Conservation (phyloP, 75 land plant species). For the Picea glauca region DNA sequence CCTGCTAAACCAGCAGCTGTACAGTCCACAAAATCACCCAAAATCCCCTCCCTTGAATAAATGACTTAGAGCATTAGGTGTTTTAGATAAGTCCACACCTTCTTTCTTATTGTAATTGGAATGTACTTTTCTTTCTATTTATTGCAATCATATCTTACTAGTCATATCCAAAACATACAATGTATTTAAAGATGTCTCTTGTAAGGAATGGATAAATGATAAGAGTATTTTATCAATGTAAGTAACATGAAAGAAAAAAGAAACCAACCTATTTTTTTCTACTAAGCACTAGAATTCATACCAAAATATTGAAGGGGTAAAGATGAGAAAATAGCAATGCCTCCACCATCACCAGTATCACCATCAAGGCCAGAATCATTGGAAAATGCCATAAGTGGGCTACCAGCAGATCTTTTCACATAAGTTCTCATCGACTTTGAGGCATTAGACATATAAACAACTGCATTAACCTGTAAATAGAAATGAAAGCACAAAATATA, state of each 20-base stretch:
- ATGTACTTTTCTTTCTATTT: neutral
- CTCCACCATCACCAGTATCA: constrained; percentile 69
- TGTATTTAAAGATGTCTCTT: neutral
- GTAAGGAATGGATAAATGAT: neutral
- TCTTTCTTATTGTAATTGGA: neutral
- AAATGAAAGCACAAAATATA: neutral
- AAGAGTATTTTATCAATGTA: neutral
- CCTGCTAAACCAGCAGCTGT: no score
- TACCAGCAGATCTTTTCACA: constrained; percentile 34
- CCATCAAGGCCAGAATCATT: constrained; percentile 22
- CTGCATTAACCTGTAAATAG: constrained; percentile 32
- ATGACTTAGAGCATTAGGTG: neutral
- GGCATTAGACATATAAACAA: constrained; percentile 34
- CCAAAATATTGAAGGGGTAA: constrained; percentile 41
- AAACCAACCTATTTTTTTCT: neutral
- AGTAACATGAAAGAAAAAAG: neutral
- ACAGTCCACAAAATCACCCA: no score
- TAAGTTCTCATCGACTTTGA: constrained; percentile 52
- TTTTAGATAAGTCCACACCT: neutral
- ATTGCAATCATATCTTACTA: neutral
- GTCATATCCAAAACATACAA: neutral
- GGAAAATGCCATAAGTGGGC: constrained; percentile 49
- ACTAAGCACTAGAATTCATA: constrained; percentile 15
- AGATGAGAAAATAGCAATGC: constrained; percentile 52
- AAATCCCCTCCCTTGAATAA: neutral